Conservation (phyloP, 2,329 filamentous ascomycete species). For the Pyrenochaeta sp. region DNA sequence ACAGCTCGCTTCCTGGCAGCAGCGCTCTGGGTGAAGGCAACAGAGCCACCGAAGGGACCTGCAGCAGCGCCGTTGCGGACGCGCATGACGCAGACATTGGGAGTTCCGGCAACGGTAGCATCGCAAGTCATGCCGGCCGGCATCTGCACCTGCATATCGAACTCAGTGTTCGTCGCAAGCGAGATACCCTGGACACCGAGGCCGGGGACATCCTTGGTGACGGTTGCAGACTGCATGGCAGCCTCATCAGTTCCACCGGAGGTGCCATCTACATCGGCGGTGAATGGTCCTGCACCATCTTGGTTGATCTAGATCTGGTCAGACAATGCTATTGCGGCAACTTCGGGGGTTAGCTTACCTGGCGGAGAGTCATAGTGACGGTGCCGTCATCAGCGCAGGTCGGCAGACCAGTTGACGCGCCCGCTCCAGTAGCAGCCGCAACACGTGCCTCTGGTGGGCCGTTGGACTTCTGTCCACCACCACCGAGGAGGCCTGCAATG, state of each 20-base stretch:
- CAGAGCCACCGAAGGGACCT: constrained; percentile 73
- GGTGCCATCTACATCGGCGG: constrained; percentile 68
- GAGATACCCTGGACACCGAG: constrained; percentile 66
- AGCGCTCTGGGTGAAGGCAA: constrained; percentile 69
- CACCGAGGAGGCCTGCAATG: constrained; percentile 41
- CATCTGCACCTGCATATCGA: constrained; percentile 71
- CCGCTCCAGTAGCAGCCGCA: constrained; percentile 63
- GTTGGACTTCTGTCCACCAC: constrained; percentile 57
- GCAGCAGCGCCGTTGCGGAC: constrained; percentile 69
- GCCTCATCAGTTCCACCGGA: constrained; percentile 68
- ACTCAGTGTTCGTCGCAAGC: constrained; percentile 67
- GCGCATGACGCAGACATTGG: constrained; percentile 72
- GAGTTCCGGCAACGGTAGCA: constrained; percentile 65
- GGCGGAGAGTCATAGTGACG: constrained; percentile 70
- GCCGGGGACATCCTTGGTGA: constrained; percentile 70
- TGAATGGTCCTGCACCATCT: constrained; percentile 72
- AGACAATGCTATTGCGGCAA: neutral
- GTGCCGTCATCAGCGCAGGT: constrained; percentile 68
- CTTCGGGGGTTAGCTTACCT: constrained; percentile 43
- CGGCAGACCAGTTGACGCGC: constrained; percentile 64
- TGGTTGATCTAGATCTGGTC: constrained; percentile 63
- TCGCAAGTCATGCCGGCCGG: constrained; percentile 73
- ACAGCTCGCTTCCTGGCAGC: constrained; percentile 69
- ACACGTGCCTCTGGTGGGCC: constrained; percentile 63
- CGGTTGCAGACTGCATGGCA: constrained; percentile 68